Base-by-base conservation (phyloP, 179 eudicot species). In the Spinacia oleracea region DNA sequence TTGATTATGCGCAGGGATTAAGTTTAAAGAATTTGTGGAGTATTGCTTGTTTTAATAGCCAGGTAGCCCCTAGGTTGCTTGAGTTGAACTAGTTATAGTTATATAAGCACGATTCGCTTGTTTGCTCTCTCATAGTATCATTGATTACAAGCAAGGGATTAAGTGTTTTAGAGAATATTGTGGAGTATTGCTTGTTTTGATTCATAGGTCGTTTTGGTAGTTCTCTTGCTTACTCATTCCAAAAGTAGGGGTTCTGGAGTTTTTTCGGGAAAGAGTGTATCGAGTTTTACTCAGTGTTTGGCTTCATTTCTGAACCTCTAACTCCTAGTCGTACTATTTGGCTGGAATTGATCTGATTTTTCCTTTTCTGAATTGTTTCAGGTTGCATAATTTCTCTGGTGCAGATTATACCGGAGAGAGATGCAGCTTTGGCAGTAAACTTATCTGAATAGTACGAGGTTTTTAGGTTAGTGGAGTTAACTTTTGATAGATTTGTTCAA, bases 331-430 rank as follows among this genome's bases (percentile, higher is more conserved):
- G 29, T 66, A 6, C 27, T 16, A 55, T 12, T 0, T 64, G 34
- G 16, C 9, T 50, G 65, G 29, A 29, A 27, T 38, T 35, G 12
- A 1, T 58, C 68, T 83, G 72, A 75, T 62, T 18, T 71, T 31
- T 12, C 43, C 25, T 70, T 6, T 46, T 53, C 48, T 50, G 73
- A 48, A 45, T 27, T 46, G 2, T 76, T 72, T 79, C 83, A 90
- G 91, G 89, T 79, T 81, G 85, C 73, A 50, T 77, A 73, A 71
- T 85, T 77, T 82, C 83, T 82, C 77, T 79, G 75, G 78, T 83
- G 81, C 34, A 77, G 34, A 63, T 53, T 50, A 77, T 76, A 59
- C 82, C 56, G 35, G 81, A 70, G 78, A 79, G 83, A 59, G 56
- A 51, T 74, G 85, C 86, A 68, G 79, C 85, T 76, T 81, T 85